phyloP scores from a whole-genome alignment of 306 rosid genomes.

The Arachis hypogaea region DNA sequence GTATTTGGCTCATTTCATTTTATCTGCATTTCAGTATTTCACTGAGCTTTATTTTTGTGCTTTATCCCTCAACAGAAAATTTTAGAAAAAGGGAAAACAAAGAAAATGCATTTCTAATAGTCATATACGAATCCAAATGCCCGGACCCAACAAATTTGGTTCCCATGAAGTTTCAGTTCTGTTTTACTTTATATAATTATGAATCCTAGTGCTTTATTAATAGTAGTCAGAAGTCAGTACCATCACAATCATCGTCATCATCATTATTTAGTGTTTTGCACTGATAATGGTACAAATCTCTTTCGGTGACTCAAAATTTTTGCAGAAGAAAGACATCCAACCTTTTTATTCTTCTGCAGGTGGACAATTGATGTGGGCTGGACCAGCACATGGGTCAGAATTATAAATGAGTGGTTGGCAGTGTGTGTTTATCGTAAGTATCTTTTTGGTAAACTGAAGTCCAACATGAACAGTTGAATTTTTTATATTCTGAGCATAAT shows the following conservation, averaged over 20 bases:
- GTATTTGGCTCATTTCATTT: conserved; percentile 23
- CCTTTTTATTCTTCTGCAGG: conserved; percentile 49
- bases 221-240: conserved; percentile 2
- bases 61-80: neutral
- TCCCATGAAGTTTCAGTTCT: conserved; percentile 17
- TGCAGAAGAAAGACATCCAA: neutral
- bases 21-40: conserved; percentile 21
- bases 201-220: neutral
- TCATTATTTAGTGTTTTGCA: neutral
- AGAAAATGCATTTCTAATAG: conserved; percentile 31
- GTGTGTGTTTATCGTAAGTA: conserved; percentile 92
- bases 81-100: neutral
- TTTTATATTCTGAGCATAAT: neutral
- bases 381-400: conserved; percentile 99
- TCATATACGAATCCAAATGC: conserved; percentile 10
- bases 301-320: conserved; percentile 9
- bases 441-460: neutral
- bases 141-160: conserved; percentile 14
- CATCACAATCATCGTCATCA: neutral
- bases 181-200: conserved; percentile 6
- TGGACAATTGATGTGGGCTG: conserved; percentile 99
- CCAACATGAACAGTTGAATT: conserved; percentile 20
- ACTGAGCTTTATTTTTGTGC: conserved; percentile 3
- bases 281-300: conserved; percentile 16
- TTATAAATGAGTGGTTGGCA: conserved; percentile 95